Evolutionary conservation across 805 yeast species (phyloP), one percentile per base, ranked within the genome.

Genomic region (Blastobotrys robertii): DNA sequence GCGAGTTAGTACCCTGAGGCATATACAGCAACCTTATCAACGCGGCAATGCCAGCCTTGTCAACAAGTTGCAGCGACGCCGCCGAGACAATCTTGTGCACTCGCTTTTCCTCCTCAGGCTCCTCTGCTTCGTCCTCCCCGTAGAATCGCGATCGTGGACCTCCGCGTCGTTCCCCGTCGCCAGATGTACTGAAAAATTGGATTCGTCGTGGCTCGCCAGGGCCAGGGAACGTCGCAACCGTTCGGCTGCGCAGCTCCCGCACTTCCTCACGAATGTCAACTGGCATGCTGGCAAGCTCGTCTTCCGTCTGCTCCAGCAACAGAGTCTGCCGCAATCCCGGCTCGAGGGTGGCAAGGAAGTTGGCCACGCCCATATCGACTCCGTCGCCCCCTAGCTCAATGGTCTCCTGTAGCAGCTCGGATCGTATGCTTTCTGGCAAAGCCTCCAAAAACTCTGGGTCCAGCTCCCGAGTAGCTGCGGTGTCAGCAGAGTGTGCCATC

Each of bases 381-480:
- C 47, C 56, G 34, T 47, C 51, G 8, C 46, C 47, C 4, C 53
- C 52, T 11, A 55, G 41, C 15, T 54, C 57, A 8, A 50, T 42
- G 4, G 59, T 58, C 37, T 55, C 60, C 30, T 54, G 54, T 25
- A 59, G 33, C n/a, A 64, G 39, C 39, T 64, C 68, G 7, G 53
- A 52, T 16, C 92, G 66, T 19, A 84, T 60, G 35, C 59, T 60
- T 3, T 76, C 81, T 0, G 96, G 95, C 8, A 86, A 67, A 1
- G 94, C 90, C 16, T 81, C 79, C 47, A 87, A 67, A 59, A 86
- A 87, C 34, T 79, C 86, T 0, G 86, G 81, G 50, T 81, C 94
- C 42, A 84, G 73, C 51, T 83, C 94, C 25, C 70, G 65, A 1
- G 63, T 57, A 12, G 14, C 31, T 7, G 29, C 41, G 13, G 30